phyloP scores from a whole-genome alignment of 2,329 filamentous ascomycete species.

The Aspergillus eucalypticola region DNA sequence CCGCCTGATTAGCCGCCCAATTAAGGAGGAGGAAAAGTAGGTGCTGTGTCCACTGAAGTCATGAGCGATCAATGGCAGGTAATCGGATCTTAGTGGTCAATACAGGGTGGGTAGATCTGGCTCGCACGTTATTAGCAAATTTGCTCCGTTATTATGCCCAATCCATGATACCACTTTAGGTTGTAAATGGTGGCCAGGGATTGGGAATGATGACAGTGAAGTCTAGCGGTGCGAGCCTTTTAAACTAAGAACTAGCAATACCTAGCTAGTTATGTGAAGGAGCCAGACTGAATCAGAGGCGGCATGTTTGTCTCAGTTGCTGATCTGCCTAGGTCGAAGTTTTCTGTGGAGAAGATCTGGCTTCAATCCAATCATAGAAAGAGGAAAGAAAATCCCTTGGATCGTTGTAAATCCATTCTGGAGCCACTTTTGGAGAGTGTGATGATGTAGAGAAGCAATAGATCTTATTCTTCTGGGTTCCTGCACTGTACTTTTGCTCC shows the following conservation, averaged over 20 bases:
- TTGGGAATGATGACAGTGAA: background rate
- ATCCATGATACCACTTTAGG: no score
- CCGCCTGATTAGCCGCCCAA: background rate
- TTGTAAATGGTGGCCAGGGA: background rate
- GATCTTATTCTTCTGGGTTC: background rate
- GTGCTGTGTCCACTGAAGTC: background rate
- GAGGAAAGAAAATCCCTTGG: conserved; percentile 4
- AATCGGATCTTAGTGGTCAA: conserved; percentile 5
- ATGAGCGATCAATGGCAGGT: conserved; percentile 1
- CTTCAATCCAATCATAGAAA: conserved; percentile 1
- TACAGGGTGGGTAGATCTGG: background rate
- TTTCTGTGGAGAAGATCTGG: conserved; percentile 10
- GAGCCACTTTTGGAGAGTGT: background rate
- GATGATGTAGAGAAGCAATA: background rate
- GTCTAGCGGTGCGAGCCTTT: background rate
- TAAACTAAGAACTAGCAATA: background rate
- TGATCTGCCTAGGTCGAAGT: conserved; percentile 1
- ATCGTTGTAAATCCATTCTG: conserved; percentile 4
- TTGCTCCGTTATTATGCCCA: background rate
- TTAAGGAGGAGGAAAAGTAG: background rate
- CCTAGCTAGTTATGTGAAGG: background rate
- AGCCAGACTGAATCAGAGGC: background rate
- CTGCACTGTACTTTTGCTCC: conserved; percentile 15
- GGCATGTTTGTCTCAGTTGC: background rate
- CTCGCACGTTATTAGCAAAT: background rate